These are phyloP conservation scores for Tolypocladium amazonense DNA, from an alignment of 2,329 filamentous ascomycete genomes.

Conservation along the genomic window DNA sequence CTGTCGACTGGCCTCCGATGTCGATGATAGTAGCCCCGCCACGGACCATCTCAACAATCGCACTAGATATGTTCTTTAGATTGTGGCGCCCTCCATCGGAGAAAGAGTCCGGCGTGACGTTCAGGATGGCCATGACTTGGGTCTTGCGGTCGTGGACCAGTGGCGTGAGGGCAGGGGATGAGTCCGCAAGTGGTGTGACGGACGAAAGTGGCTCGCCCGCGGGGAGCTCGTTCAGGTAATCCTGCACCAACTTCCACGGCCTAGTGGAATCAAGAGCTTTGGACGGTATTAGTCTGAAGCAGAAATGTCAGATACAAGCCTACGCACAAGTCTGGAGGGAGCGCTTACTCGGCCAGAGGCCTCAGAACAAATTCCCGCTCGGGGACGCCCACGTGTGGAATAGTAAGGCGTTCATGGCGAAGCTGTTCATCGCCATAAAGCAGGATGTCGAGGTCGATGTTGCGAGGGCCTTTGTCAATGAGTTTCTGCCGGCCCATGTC, in stretches of 20 bases:
- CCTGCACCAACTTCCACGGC: conserved; percentile 50
- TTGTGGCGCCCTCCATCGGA: conserved; percentile 72
- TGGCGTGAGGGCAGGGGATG: conserved; percentile 44
- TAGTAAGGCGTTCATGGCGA: conserved; percentile 59
- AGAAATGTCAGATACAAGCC: neutral
- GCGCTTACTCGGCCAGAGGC: conserved; percentile 64
- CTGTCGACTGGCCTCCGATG: conserved; percentile 86
- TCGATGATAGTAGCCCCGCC: conserved; percentile 78
- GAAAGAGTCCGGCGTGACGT: conserved; percentile 93
- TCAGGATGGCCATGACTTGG: conserved; percentile 86
- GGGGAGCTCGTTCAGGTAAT: conserved; percentile 50
- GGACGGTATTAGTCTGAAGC: conserved; percentile 41
- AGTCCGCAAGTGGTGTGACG: conserved; percentile 42
- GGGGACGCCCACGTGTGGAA: conserved; percentile 76
- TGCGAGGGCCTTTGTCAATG: conserved; percentile 87
- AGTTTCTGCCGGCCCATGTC: conserved; percentile 70
- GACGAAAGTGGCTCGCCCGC: conserved; percentile 41
- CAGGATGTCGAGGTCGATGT: conserved; percentile 89
- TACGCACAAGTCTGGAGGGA: neutral
- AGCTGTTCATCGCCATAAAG: conserved; percentile 63
- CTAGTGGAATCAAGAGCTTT: conserved; percentile 39
- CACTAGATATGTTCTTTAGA: conserved; percentile 42
- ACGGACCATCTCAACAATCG: conserved; percentile 50
- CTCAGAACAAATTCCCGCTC: conserved; percentile 91
- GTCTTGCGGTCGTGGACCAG: conserved; percentile 51